Conservation (phyloP, 116 monocot species). For the Posidonia oceanica region DNA sequence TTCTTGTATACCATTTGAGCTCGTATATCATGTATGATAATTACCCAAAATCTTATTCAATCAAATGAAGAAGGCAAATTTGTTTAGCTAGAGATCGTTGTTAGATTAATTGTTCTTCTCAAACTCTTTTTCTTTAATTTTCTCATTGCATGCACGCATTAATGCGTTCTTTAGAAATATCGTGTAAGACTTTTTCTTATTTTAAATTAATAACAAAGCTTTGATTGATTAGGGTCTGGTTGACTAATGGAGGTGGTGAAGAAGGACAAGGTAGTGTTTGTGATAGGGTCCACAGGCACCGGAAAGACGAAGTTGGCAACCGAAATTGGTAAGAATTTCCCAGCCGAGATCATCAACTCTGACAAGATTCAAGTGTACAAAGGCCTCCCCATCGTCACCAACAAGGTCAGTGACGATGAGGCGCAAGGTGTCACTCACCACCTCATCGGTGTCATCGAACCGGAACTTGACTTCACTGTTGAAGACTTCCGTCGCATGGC, state of each 20-base stretch:
- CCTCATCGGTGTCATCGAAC: constrained; percentile 39
- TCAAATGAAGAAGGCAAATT: too few relatives aligned
- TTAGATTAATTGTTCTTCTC: too few relatives aligned
- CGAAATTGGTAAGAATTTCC: constrained; percentile 24
- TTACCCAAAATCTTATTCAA: too few relatives aligned
- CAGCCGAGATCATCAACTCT: constrained; percentile 46
- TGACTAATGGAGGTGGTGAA: not conserved
- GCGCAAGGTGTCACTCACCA: constrained; percentile 33
- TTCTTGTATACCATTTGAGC: too few relatives aligned
- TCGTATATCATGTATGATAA: too few relatives aligned
- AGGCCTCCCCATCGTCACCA: constrained; percentile 41
- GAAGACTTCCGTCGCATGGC: constrained; percentile 27
- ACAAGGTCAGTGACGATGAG: constrained; percentile 46
- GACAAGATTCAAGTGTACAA: constrained; percentile 61
- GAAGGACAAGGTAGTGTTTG: constrained; percentile 25
- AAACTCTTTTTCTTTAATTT: too few relatives aligned
- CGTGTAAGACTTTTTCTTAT: too few relatives aligned
- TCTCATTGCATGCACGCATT: too few relatives aligned
- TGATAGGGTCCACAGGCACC: constrained; percentile 47
- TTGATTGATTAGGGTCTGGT: not conserved
- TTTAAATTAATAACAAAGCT: too few relatives aligned
- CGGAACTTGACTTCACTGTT: constrained; percentile 35
- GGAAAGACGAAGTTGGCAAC: constrained; percentile 49
- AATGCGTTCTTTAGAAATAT: too few relatives aligned
- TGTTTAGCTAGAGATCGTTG: too few relatives aligned